Percentiles rank a stretch among this genome's conserved stretches.
Conservation (phyloP, 2,329 filamentous ascomycete species). For the Aspergillus sp. region DNA sequence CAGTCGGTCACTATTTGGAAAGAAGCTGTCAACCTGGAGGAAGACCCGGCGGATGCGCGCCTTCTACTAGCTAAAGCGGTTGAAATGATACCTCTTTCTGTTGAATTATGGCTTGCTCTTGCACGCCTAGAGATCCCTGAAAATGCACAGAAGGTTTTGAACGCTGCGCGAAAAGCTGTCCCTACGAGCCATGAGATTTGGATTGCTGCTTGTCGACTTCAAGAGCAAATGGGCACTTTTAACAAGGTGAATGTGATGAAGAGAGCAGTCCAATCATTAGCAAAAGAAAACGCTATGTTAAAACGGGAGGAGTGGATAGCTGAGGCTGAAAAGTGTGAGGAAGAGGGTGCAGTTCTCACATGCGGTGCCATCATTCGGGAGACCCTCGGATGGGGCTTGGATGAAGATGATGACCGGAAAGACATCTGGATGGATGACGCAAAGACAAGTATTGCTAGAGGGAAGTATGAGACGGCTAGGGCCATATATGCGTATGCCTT, state of each 20-base stretch:
- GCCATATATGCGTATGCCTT: slow-evolving; percentile 92
- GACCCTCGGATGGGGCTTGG: slow-evolving; percentile 87
- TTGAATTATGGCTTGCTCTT: slow-evolving; percentile 92
- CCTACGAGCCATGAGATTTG: slow-evolving; percentile 94
- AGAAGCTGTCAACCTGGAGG: slow-evolving; percentile 91
- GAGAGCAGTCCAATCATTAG: slow-evolving; percentile 82
- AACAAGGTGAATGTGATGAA: slow-evolving; percentile 90
- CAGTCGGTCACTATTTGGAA: slow-evolving; percentile 98
- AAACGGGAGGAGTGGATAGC: slow-evolving; percentile 96
- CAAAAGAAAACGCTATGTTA: slow-evolving; percentile 90
- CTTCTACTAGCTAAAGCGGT: slow-evolving; percentile 91
- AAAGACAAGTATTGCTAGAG: slow-evolving; percentile 74
- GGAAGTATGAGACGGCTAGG: slow-evolving; percentile 83
- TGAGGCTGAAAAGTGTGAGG: slow-evolving; percentile 92
- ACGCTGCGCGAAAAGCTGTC: slow-evolving; percentile 89
- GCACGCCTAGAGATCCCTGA: slow-evolving; percentile 86
- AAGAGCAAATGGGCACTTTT: slow-evolving; percentile 82
- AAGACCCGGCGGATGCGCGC: slow-evolving; percentile 82
- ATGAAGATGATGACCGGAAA: slow-evolving; percentile 94
- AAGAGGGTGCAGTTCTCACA: slow-evolving; percentile 82
- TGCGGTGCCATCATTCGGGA: slow-evolving; percentile 88
- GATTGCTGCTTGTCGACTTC: slow-evolving; percentile 88
- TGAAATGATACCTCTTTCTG: slow-evolving; percentile 88
- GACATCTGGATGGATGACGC: slow-evolving; percentile 96
- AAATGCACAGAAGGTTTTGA: slow-evolving; percentile 91